These are phyloP conservation scores for Sporopachydermia quercuum DNA, from an alignment of 805 yeast genomes.

Conservation along the genomic window DNA sequence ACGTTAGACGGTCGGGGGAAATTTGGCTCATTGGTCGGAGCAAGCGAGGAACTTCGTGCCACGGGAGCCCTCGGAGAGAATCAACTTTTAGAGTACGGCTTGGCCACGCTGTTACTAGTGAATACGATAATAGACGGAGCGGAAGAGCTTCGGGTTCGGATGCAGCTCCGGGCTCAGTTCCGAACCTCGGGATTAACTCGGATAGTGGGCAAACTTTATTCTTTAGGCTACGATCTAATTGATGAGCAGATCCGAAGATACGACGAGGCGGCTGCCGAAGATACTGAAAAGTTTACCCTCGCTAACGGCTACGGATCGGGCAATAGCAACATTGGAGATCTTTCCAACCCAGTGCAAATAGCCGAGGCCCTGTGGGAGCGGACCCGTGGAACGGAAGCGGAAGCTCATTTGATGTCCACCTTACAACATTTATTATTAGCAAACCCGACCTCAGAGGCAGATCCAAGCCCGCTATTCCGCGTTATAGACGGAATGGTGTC, in stretches of 20 bases:
- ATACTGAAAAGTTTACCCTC: constrained; percentile 29
- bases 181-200: constrained; percentile 40
- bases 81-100: constrained; percentile 53
- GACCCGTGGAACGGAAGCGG: constrained; percentile 43
- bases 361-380: constrained; percentile 42
- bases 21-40: constrained; percentile 85
- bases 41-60: constrained; percentile 62
- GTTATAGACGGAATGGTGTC: constrained; percentile 53
- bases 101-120: constrained; percentile 55
- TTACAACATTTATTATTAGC: constrained; percentile 45
- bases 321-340: constrained; percentile 6
- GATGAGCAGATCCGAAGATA: constrained; percentile 53
- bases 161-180: constrained; percentile 44
- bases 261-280: constrained; percentile 39
- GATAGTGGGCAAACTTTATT: constrained; percentile 35
- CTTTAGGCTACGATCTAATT: constrained; percentile 40
- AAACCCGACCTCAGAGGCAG: constrained; percentile 20
- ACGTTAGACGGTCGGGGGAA: constrained; percentile 78
- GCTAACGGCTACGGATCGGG: constrained; percentile 3
- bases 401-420: constrained; percentile 42
- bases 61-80: constrained; percentile 38
- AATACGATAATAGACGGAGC: constrained; percentile 35
- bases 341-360: constrained; percentile 56
- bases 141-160: constrained; percentile 23
- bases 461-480: constrained; percentile 35